These are phyloP conservation scores for Pseudogymnoascus sp. DNA, from an alignment of 2,329 filamentous ascomycete genomes.

Conservation along the genomic window DNA sequence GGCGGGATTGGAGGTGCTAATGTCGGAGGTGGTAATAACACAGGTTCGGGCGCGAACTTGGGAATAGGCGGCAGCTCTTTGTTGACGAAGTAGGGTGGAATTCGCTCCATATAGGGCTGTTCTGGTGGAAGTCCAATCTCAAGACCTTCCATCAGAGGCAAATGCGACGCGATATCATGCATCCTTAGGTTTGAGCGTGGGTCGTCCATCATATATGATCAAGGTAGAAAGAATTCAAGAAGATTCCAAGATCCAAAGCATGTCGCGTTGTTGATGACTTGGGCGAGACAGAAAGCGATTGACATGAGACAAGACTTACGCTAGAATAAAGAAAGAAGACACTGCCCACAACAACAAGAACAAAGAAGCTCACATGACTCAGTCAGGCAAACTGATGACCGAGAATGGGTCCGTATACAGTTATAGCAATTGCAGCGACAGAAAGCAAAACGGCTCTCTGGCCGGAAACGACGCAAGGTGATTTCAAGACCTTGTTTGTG, in stretches of 20 bases:
- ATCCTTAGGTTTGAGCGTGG: background rate
- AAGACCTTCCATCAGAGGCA: background rate
- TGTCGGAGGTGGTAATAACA: background rate
- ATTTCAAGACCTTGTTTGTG: background rate
- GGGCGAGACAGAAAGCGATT: constrained; percentile 3
- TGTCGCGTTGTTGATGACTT: background rate
- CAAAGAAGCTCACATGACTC: constrained; percentile 5
- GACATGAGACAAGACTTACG: background rate
- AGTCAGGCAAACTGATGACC: background rate
- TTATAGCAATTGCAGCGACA: background rate
- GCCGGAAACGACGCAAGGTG: background rate
- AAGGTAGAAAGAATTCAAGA: background rate
- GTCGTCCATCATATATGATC: background rate
- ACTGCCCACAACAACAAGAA: background rate
- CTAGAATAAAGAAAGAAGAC: background rate
- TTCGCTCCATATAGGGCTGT: background rate
- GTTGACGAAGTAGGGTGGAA: constrained; percentile 3
- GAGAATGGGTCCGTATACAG: background rate
- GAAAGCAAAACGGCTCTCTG: background rate
- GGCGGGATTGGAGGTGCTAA: background rate
- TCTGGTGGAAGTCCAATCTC: background rate
- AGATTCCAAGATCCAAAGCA: background rate
- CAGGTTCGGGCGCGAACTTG: background rate
- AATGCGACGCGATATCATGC: background rate
- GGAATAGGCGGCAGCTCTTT: constrained; percentile 1